These are phyloP conservation scores for Globisporangium spiculum DNA, from an alignment of 352 stramenopile species.

Conservation along the genomic window DNA sequence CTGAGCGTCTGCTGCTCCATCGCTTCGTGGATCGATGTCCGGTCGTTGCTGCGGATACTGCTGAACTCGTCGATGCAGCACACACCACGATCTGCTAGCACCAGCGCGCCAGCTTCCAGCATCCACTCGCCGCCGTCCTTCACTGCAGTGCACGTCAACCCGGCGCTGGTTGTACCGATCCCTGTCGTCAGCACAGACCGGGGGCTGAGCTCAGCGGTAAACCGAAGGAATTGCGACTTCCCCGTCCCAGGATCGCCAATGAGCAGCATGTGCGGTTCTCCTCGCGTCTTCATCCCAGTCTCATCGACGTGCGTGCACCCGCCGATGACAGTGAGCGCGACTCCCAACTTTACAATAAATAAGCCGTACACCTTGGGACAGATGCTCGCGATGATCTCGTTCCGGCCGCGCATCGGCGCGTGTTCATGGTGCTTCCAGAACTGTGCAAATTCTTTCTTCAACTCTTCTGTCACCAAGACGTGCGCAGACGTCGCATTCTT, in stretches of 20 bases:
- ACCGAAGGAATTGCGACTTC: slow-evolving; percentile 96
- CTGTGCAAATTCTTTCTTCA: slow-evolving; percentile 88
- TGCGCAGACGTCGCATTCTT: slow-evolving; percentile 65
- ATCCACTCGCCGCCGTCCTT: slow-evolving; percentile 95
- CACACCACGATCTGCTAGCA: slow-evolving; percentile 89
- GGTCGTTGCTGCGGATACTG: slow-evolving; percentile 92
- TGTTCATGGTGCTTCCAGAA: slow-evolving; percentile 81
- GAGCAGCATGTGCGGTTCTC: slow-evolving; percentile 84
- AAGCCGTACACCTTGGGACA: slow-evolving; percentile 95
- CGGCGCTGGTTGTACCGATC: slow-evolving; percentile 95
- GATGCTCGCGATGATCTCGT: slow-evolving; percentile 92
- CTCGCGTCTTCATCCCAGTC: slow-evolving; percentile 73
- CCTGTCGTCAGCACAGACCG: slow-evolving; percentile 96
- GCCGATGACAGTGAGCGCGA: slow-evolving; percentile 93
- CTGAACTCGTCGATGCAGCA: slow-evolving; percentile 99
- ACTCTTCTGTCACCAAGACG: slow-evolving; percentile 70
- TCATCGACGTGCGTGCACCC: slow-evolving; percentile 76
- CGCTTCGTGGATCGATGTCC: slow-evolving; percentile 94
- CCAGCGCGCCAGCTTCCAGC: slow-evolving; percentile 94
- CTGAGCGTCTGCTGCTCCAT: slow-evolving; percentile 98
- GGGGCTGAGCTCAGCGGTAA: slow-evolving; percentile 92
- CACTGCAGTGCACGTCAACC: slow-evolving; percentile 96
- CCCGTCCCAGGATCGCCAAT: slow-evolving; percentile 79
- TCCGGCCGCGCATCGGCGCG: slow-evolving; percentile 60
- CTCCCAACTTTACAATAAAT: slow-evolving; percentile 90